Conservation (phyloP, 2,329 filamentous ascomycete genomes). For the Drechslerella dactyloides region DNA sequence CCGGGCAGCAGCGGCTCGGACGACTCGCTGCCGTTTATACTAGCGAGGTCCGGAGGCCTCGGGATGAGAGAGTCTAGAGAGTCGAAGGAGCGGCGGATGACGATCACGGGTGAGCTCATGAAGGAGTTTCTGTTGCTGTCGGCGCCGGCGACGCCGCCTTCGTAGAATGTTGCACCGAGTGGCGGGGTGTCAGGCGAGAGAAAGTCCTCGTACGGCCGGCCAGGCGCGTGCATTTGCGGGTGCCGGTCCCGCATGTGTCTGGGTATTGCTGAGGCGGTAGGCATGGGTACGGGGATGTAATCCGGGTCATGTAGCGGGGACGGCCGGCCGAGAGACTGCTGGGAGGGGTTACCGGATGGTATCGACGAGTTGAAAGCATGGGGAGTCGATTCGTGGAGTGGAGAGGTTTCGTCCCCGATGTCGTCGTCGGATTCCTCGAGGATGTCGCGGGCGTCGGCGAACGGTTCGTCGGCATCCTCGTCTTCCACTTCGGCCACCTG, state of each 20-base stretch:
- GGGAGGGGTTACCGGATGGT: constrained; percentile 17
- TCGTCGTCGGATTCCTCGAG: neutral
- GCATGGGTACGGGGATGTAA: neutral
- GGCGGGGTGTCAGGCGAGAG: constrained; percentile 20
- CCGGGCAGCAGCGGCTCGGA: constrained; percentile 13
- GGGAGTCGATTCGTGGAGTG: neutral
- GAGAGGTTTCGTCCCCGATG: neutral
- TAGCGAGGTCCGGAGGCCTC: constrained; percentile 7
- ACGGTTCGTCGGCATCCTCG: constrained; percentile 17
- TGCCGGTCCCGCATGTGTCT: neutral
- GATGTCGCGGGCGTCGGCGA: constrained; percentile 7
- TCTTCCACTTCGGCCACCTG: constrained; percentile 35
- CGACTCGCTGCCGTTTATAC: constrained; percentile 7
- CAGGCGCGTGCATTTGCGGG: no score
- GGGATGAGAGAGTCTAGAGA: constrained; percentile 25
- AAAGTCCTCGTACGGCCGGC: constrained; percentile 3
- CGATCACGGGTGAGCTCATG: constrained; percentile 33
- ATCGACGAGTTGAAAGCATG: constrained; percentile 18
- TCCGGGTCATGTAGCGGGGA: neutral
- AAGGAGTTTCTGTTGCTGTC: constrained; percentile 6
- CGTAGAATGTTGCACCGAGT: constrained; percentile 34
- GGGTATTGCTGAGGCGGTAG: neutral
- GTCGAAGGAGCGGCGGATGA: constrained; percentile 27
- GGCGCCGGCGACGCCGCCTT: constrained; percentile 1
- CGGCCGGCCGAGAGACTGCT: constrained; percentile 9